These are phyloP conservation scores for Cardamine occulta DNA, from an alignment of 345 rosid genomes.

Conservation along the genomic window DNA sequence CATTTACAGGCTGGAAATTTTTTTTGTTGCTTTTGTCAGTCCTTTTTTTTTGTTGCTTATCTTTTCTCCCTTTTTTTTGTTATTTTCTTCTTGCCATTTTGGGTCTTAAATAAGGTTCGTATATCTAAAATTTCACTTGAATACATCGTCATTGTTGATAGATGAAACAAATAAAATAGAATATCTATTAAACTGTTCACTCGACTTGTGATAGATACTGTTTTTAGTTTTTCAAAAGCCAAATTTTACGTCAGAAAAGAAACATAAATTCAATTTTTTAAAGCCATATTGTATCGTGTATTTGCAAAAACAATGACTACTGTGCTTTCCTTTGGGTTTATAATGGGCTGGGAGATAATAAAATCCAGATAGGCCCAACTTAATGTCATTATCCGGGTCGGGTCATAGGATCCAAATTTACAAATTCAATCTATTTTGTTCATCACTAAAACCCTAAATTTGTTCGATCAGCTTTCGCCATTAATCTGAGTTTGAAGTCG, in stretches of 20 bases:
- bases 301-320: not conserved
- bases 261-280: not conserved
- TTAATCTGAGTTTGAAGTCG: not conserved
- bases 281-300: not conserved
- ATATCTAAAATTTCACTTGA: not conserved
- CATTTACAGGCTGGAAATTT: conserved; percentile 20
- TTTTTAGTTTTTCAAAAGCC: conserved; percentile 7
- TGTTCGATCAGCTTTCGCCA: conserved; percentile 24
- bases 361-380: not conserved
- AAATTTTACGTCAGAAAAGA: not conserved
- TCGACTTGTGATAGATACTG: not conserved
- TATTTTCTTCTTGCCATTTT: conserved; percentile 32
- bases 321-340: not conserved
- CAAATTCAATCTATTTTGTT: not conserved
- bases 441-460: conserved; percentile 41
- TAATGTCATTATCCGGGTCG: conserved; percentile 23
- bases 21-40: conserved; percentile 7
- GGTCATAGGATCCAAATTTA: conserved; percentile 19
- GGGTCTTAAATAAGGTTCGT: conserved; percentile 21
- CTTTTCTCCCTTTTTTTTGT: not conserved
- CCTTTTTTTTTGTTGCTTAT: conserved; percentile 15
- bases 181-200: not conserved
- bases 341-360: not conserved
- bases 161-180: not conserved
- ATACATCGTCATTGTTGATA: conserved; percentile 11